phyloP scores from a whole-genome alignment of 805 yeast species.

The Metschnikowia matae region DNA sequence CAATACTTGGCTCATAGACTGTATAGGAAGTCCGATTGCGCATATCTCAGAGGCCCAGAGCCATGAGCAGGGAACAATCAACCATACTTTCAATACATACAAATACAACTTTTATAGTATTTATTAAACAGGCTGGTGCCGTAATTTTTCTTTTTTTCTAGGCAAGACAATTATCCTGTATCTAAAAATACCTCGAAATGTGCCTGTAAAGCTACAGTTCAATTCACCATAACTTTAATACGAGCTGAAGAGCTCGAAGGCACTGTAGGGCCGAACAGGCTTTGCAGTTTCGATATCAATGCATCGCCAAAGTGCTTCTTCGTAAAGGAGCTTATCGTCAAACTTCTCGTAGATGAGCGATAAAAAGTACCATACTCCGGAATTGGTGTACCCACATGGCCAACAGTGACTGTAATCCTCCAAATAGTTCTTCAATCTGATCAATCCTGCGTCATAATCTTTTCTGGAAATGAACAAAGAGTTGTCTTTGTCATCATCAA shows the following conservation, averaged over 20 bases:
- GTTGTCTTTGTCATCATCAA: conserved; percentile 31
- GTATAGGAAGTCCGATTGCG: conserved; percentile 2
- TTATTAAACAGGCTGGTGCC: not conserved
- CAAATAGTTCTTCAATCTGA: conserved; percentile 47
- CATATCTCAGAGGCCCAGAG: not conserved
- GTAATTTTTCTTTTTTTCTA: not conserved
- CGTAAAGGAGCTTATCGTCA: conserved; percentile 47
- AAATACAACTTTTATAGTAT: not conserved
- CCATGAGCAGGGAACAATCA: not conserved
- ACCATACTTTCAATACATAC: not conserved
- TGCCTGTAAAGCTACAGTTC: not conserved
- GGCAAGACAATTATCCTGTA: not conserved
- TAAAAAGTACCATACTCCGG: conserved; percentile 69
- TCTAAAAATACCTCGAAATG: not conserved
- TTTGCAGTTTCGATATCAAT: conserved; percentile 59
- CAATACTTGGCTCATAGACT: not conserved
- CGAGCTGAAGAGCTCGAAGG: not conserved
- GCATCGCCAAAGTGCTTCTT: conserved; percentile 55
- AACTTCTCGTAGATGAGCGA: conserved; percentile 58
- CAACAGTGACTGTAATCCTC: conserved; percentile 35
- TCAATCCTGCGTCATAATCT: conserved; percentile 59
- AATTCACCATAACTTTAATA: not conserved
- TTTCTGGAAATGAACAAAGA: conserved; percentile 48
- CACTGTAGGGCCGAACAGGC: conserved; percentile 45
- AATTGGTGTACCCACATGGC: conserved; percentile 37